These are phyloP conservation scores for Reticulascus tulasneorum DNA, from an alignment of 2,329 filamentous ascomycete species.

Conservation along the genomic window DNA sequence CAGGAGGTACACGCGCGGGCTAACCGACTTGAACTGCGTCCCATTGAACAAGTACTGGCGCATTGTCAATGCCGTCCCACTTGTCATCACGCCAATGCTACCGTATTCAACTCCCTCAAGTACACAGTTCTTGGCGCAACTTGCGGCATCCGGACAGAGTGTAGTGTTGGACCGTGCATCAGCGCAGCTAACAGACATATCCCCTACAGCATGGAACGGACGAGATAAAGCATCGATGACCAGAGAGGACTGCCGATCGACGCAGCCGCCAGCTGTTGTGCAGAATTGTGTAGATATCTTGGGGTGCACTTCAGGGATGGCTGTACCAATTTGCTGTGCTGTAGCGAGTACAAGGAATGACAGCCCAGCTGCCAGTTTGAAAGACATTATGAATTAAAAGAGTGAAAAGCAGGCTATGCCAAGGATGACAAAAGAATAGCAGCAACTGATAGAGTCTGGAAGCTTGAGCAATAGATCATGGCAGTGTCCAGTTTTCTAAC, in stretches of 20 bases:
- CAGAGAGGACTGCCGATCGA: slow-evolving; percentile 38
- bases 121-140: slow-evolving; percentile 47
- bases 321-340: no score
- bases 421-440: no score
- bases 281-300: slow-evolving; percentile 47
- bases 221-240: no score
- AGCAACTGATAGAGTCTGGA: no score
- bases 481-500: no score
- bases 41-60: slow-evolving; percentile 19
- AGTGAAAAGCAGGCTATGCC: no score
- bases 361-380: no score
- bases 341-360: no score
- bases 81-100: slow-evolving; percentile 22
- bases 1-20: slow-evolving; percentile 54
- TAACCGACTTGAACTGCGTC: slow-evolving; percentile 17
- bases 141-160: slow-evolving; percentile 39
- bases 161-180: slow-evolving; percentile 26
- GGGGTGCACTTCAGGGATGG: no score
- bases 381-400: no score
- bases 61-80: slow-evolving; percentile 20
- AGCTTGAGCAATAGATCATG: no score
- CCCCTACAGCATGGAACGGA: slow-evolving; percentile 33
- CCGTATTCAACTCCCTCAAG: slow-evolving; percentile 47
- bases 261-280: slow-evolving; percentile 44
- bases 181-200: slow-evolving; percentile 26